phyloP scores from a whole-genome alignment of 108 stramenopile species.

The Stephanodiscus triporus region DNA sequence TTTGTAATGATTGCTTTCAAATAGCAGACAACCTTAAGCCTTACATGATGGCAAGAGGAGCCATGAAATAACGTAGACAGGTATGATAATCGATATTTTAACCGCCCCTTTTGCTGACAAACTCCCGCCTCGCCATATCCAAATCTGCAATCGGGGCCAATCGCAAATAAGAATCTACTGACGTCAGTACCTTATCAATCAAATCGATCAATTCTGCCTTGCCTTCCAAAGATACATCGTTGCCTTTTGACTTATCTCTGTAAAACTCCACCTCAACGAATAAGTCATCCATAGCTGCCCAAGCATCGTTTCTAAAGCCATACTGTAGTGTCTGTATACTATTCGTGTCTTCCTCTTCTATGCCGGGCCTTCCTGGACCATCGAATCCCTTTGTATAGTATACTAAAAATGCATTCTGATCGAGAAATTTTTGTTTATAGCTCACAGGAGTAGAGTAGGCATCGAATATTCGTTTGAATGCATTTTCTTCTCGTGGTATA shows the following conservation, averaged over 20 bases:
- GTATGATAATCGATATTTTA: background rate
- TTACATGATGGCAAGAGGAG: too few species aligned
- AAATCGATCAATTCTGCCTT: slow-evolving; percentile 24
- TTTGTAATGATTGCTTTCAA: slow-evolving; percentile 58
- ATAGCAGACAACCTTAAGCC: slow-evolving; percentile 36
- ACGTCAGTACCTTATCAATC: slow-evolving; percentile 4
- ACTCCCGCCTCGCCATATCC: slow-evolving; percentile 13
- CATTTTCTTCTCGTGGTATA: slow-evolving; percentile 62
- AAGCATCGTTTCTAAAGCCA: slow-evolving; percentile 81
- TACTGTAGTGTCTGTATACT: slow-evolving; percentile 72
- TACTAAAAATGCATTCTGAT: slow-evolving; percentile 88
- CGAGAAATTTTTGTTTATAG: slow-evolving; percentile 86
- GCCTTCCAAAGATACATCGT: background rate
- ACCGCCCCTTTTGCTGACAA: background rate
- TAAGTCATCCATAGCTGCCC: slow-evolving; percentile 72
- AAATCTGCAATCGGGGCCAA: slow-evolving; percentile 42
- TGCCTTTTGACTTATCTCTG: slow-evolving; percentile 10
- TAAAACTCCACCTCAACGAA: slow-evolving; percentile 63
- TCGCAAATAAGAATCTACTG: slow-evolving; percentile 39
- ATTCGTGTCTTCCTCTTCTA: slow-evolving; percentile 61
- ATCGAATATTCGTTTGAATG: slow-evolving; percentile 82
- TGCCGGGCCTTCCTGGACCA: slow-evolving; percentile 67
- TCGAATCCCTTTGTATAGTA: slow-evolving; percentile 90
- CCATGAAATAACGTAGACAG: too few species aligned
- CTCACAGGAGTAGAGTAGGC: slow-evolving; percentile 74